Base-by-base conservation (phyloP, 768 basidiomycete genomes). In the Melanogaster broomeanus region DNA sequence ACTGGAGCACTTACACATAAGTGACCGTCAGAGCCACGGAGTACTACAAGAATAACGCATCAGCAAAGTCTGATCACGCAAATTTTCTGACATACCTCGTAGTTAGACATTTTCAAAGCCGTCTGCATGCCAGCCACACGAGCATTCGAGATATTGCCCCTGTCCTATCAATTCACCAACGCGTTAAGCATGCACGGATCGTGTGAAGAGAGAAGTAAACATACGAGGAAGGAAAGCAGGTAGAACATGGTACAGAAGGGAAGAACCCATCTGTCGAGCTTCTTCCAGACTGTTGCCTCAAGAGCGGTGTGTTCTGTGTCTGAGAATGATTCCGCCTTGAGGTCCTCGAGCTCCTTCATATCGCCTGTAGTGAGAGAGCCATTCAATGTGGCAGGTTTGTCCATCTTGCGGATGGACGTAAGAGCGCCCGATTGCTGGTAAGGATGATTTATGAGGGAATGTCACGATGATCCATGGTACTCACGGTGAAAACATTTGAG, bases 61-160 rank as follows among this genome's bases (percentile, higher is more conserved):
- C 19, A 3, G 18, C 16, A 19, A 5, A 0, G 21, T 11, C 1
- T n/a, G 42, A 27, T 21, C 18, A n/a, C 16, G n/a, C 18, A 19
- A 9, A 40, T 11, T 18, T 8, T 27, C 4, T 27, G 38, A 48
- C 38, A 12, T 39, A 64, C 67, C 52, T 69, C 59, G 38, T 70
- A 62, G 37, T 66, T 61, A 2, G 61, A 56, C 35, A 69, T 57
- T 3, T 16, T 68, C 42, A 87, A 61, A 42, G 81, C 75, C 18
- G 64, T 75, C 59, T 84, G 80, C 52, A 87, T 63, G 11, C 84
- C 84, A 10, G 83, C 84, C 6, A 84, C 74, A n/a, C 77, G 74
- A 37, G 83, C 84, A 53, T 84, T 85, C 25, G 76, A 77, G 34
- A 84, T 69, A 57, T 84, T 83, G 40, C 58, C 69, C 19, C 62